Conservation (phyloP, 257 asterid species). For the Solanum chilense region DNA sequence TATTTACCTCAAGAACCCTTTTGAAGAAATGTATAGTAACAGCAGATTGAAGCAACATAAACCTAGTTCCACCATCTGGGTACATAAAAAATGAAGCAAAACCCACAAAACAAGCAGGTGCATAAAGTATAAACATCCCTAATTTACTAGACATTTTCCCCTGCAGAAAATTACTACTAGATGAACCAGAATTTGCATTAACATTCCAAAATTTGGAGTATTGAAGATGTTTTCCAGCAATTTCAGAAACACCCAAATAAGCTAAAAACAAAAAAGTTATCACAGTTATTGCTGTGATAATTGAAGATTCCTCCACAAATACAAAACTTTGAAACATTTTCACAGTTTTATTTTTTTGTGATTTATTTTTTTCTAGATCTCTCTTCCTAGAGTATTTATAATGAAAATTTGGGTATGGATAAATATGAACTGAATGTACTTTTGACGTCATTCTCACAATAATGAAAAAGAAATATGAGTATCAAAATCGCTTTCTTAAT, state of each 20-base stretch:
- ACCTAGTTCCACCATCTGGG: conserved; percentile 46
- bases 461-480: not conserved
- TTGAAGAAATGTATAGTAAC: conserved; percentile 56
- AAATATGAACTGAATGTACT: not conserved
- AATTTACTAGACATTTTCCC: conserved; percentile 14
- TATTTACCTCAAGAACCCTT: conserved; percentile 62
- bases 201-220: conserved; percentile 43
- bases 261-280: conserved; percentile 16
- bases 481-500: too few species aligned
- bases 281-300: conserved; percentile 23
- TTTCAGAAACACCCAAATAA: conserved; percentile 39
- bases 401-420: not conserved
- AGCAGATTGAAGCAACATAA: conserved; percentile 42
- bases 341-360: not conserved
- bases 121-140: conserved; percentile 40
- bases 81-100: conserved; percentile 30
- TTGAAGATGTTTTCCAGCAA: conserved; percentile 30
- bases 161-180: not conserved
- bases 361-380: too few species aligned
- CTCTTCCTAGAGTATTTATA: not conserved
- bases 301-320: conserved; percentile 21
- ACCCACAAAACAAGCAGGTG: conserved; percentile 37
- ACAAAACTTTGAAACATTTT: not conserved
- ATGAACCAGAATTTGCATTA: not conserved
- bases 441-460: not conserved